phyloP scores from a whole-genome alignment of 805 yeast genomes.

The Starmerella kuoi region DNA sequence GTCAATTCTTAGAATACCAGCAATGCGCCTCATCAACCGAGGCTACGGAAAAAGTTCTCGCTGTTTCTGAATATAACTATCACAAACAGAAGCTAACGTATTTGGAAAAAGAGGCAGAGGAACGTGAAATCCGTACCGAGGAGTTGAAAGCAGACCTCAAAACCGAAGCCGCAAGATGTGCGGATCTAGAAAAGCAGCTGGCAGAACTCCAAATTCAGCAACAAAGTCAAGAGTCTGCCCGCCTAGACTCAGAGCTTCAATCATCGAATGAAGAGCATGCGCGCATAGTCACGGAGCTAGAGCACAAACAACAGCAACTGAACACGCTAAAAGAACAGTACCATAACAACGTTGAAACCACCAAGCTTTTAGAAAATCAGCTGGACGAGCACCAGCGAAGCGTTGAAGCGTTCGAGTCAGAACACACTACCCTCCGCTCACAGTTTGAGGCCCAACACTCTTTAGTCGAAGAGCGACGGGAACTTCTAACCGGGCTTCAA shows the following conservation, averaged over 20 bases:
- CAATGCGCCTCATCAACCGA: conserved; percentile 73
- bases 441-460: conserved; percentile 5
- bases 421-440: conserved; percentile 6
- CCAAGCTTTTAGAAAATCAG: not conserved
- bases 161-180: not conserved
- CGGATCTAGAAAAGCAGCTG: conserved; percentile 3
- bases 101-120: conserved; percentile 5
- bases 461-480: conserved; percentile 11
- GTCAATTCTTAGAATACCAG: conserved; percentile 74
- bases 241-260: conserved; percentile 12
- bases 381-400: conserved; percentile 1
- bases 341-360: not conserved
- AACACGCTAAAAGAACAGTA: not conserved
- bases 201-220: conserved; percentile 4
- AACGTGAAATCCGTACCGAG: conserved; percentile 23
- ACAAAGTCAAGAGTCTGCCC: conserved; percentile 4
- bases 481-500: conserved; percentile 17
- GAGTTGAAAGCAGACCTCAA: conserved; percentile 22
- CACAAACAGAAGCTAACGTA: conserved; percentile 5
- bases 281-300: conserved; percentile 6
- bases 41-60: conserved; percentile 55
- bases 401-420: conserved; percentile 7
- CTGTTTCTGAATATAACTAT: conserved; percentile 54
- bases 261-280: conserved; percentile 9
- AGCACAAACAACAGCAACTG: conserved; percentile 13